These are phyloP conservation scores for Diphasiastrum complanatum DNA, from an alignment of 83 land plant genomes.

Conservation along the genomic window DNA sequence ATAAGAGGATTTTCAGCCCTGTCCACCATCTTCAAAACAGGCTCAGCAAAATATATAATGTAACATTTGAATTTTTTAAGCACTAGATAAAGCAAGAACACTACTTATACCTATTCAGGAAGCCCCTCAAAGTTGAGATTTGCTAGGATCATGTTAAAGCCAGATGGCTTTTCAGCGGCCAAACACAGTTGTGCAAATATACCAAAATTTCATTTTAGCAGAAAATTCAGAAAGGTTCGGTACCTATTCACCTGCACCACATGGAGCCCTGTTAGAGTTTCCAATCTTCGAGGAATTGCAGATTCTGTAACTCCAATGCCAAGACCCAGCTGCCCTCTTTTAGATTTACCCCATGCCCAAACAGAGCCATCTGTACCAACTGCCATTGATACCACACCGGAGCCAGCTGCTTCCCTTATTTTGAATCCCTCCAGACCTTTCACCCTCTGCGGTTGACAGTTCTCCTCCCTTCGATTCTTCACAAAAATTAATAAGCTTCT, in stretches of 20 bases:
- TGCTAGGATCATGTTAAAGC: not conserved
- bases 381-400: constrained; percentile 88
- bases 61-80: too few species aligned
- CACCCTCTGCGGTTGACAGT: constrained; percentile 65
- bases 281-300: constrained; percentile 48
- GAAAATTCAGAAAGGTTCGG: constrained; percentile 8
- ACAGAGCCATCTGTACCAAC: constrained; percentile 74
- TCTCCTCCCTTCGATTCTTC: constrained; percentile 43
- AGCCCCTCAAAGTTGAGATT: too few species aligned
- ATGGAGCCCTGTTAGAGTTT: constrained; percentile 50
- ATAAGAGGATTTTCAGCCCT: too few species aligned
- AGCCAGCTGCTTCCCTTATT: constrained; percentile 61
- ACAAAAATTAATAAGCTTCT: not conserved
- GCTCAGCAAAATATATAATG: too few species aligned
- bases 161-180: not conserved
- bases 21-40: too few species aligned
- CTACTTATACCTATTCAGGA: too few species aligned
- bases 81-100: too few species aligned
- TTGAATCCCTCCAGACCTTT: constrained; percentile 54
- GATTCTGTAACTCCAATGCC: constrained; percentile 55
- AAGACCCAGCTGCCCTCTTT: constrained; percentile 93
- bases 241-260: constrained; percentile 64
- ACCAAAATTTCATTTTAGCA: not conserved
- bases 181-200: not conserved
- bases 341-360: constrained; percentile 96